These are phyloP conservation scores for Echinosophora koreensis DNA, from an alignment of 306 rosid genomes.

Conservation along the genomic window DNA sequence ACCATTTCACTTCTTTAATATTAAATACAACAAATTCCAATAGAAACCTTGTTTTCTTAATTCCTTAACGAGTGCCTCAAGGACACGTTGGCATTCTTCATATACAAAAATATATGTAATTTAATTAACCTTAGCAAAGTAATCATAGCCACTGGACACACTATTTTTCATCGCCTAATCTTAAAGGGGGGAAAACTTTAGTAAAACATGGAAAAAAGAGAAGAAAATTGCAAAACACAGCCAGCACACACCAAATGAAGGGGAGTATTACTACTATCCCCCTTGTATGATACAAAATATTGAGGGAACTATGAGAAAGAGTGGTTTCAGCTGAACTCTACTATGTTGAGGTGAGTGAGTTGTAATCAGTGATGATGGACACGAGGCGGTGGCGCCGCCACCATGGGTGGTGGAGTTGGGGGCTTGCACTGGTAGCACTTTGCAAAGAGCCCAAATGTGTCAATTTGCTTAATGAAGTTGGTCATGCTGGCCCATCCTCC, in stretches of 20 bases:
- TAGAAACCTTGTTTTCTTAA: too few species aligned
- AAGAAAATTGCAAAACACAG: conserved; percentile 44
- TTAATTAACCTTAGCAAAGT: conserved; percentile 61
- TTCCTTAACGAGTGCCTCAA: too few species aligned
- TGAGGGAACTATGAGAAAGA: conserved; percentile 34
- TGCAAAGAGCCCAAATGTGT: conserved; percentile 92
- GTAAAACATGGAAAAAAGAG: conserved; percentile 6
- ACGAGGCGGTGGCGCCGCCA: conserved; percentile 56
- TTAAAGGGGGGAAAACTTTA: conserved; percentile 19
- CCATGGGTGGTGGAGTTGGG: conserved; percentile 46
- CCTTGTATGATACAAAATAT: conserved; percentile 72
- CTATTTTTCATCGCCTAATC: conserved; percentile 58
- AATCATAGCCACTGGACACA: conserved; percentile 64
- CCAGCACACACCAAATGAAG: conserved; percentile 61
- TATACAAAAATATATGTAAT: conserved; percentile 53
- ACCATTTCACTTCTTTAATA: too few species aligned
- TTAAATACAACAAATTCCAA: too few species aligned
- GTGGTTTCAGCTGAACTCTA: conserved; percentile 28
- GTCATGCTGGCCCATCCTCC: conserved; percentile 99
- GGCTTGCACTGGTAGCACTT: conserved; percentile 97
- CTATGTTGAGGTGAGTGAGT: conserved; percentile 29
- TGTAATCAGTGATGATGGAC: conserved; percentile 48
- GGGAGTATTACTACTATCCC: conserved; percentile 65
- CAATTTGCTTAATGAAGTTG: conserved; percentile 80
- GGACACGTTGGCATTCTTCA: too few species aligned